Conservation (phyloP, 1,284 basidiomycete species). For the Ceratobasidium sp. region DNA sequence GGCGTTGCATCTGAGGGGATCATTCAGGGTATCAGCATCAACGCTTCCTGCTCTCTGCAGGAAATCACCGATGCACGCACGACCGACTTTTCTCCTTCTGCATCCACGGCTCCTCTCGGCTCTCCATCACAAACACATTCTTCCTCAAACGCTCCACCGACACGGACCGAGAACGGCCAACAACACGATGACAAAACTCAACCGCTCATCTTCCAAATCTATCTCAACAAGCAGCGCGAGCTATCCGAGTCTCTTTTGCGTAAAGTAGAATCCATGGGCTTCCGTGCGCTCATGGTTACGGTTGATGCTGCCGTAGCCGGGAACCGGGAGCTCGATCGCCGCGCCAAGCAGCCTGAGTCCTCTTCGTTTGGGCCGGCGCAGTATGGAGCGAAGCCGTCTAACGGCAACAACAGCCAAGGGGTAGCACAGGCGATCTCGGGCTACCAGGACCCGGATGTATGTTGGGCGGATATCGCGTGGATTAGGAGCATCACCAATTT, state of each 20-base stretch:
- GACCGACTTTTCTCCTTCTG: slow-evolving; percentile 30
- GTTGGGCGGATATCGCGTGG: slow-evolving; percentile 45
- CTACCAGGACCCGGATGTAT: slow-evolving; percentile 55
- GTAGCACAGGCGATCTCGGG: slow-evolving; percentile 56
- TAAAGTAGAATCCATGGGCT: slow-evolving; percentile 74
- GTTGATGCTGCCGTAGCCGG: slow-evolving; percentile 89
- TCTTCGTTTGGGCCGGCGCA: slow-evolving; percentile 40
- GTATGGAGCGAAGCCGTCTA: slow-evolving; percentile 46
- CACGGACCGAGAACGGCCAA: background rate
- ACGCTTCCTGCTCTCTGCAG: slow-evolving; percentile 79
- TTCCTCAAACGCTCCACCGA: background rate
- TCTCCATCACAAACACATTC: slow-evolving; percentile 16
- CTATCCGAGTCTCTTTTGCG: slow-evolving; percentile 75
- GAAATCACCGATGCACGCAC: slow-evolving; percentile 68
- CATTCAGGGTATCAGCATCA: slow-evolving; percentile 87
- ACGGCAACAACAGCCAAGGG: slow-evolving; percentile 47
- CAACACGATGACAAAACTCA: slow-evolving; percentile 61
- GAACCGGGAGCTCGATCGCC: slow-evolving; percentile 80
- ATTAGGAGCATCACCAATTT: slow-evolving; percentile 41
- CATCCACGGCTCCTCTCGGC: background rate
- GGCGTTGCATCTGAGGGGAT: slow-evolving; percentile 75
- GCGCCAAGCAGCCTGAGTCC: slow-evolving; percentile 49
- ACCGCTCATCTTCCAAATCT: slow-evolving; percentile 81
- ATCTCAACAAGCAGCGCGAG: slow-evolving; percentile 78
- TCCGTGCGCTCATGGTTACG: slow-evolving; percentile 88